Evolutionary conservation across 2,329 filamentous ascomycete species (phyloP), one percentile per base, ranked within the genome.

Genomic region (Apiospora marii): DNA sequence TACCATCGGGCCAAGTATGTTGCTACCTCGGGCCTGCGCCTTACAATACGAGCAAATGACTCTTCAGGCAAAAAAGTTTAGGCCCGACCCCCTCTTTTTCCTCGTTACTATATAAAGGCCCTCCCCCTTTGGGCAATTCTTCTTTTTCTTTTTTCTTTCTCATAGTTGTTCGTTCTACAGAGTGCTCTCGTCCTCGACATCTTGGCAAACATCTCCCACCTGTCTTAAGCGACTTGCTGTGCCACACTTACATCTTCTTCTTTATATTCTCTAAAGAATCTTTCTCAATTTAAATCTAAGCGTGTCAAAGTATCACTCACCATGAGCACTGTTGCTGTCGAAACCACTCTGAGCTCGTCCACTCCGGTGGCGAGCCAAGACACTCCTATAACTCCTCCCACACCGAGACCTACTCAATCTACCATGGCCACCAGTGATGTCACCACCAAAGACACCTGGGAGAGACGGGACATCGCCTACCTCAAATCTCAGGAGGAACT

Each of bases 381-480:
- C 30, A 34, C 7, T 34, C 1, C 41, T n/a, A 46, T 19, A 16
- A n/a, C 34, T 19, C 14, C 67, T 16, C 10, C 41, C 2, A 68
- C 24, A 24, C 37, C 37, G 7, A 41, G 37, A 41, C 10, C 37
- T 41, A 41, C 37, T 41, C 37, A 41, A 41, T 41, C 22, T 24
- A 16, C 22, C 44, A 37, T 6, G 1, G 24, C 37, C 37, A 10
- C 37, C 37, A 41, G 37, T 10, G 7, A 41, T 41, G 7, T 27
- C 13, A 24, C 19, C 8, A 34, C 30, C n/a, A 22, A 22, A 19
- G 19, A 58, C n/a, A 44, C n/a, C 34, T 64, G 58, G 67, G 70
- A 69, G 37, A 27, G 30, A 37, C 68, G 53, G 71, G 79, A 82
- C 12, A 78, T 82, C 48, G 80, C 79, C 64, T 82, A 78, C 71